phyloP scores from a whole-genome alignment of 352 stramenopile genomes.

The Globisporangium ultimum region DNA sequence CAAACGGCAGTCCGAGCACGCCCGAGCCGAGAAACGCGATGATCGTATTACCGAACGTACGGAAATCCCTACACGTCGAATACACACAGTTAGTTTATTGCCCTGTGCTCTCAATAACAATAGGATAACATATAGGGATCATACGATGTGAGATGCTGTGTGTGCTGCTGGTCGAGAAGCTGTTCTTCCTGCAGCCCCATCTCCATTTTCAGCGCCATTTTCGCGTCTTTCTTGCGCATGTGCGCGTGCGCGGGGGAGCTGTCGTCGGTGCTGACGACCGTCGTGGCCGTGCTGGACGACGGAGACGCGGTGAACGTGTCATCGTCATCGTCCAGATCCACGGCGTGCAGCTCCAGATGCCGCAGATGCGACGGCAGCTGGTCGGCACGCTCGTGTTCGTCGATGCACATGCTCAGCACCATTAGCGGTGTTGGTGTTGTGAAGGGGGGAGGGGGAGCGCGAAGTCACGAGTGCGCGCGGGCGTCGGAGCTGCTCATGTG shows the following conservation, averaged over 20 bases:
- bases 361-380: constrained; percentile 18
- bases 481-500: background rate
- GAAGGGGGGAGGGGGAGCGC: background rate
- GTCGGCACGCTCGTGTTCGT: constrained; percentile 10
- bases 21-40: constrained; percentile 92
- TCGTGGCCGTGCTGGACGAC: constrained; percentile 22
- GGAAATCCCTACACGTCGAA: constrained; percentile 31
- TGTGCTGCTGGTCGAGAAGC: constrained; percentile 19
- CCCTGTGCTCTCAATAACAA: background rate
- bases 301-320: constrained; percentile 18
- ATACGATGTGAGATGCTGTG: constrained; percentile 42
- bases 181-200: constrained; percentile 13
- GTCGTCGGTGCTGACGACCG: constrained; percentile 7
- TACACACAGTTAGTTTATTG: constrained; percentile 1
- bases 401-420: constrained; percentile 14
- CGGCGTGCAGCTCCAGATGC: constrained; percentile 21
- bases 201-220: constrained; percentile 12
- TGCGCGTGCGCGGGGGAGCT: background rate
- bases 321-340: constrained; percentile 21
- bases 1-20: constrained; percentile 87
- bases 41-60: constrained; percentile 75
- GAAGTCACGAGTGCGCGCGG: background rate
- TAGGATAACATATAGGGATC: constrained; percentile 1
- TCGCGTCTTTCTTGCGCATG: constrained; percentile 2
- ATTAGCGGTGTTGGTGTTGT: background rate